Evolutionary conservation across 345 rosid genomes (phyloP).

Genomic region (Dimocarpus longan): DNA sequence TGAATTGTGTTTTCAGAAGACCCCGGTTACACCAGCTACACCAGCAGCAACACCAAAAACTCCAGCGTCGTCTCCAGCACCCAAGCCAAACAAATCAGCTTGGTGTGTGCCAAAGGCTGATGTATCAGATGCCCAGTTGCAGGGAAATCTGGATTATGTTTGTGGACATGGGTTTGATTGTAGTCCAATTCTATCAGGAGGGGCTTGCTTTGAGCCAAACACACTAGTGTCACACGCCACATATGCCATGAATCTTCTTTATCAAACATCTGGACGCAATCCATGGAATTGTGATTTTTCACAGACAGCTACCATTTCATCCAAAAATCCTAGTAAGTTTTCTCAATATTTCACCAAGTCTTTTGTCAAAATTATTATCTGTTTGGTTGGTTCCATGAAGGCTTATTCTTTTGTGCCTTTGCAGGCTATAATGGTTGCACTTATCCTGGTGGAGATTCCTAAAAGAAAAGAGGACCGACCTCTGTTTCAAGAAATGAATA

Average conservation of each 20-base stretch:
- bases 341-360: background rate
- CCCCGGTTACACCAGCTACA: background rate
- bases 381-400: background rate
- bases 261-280: conserved; percentile 50
- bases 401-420: background rate
- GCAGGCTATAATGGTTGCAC: conserved; percentile 45
- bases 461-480: conserved; percentile 6
- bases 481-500: background rate
- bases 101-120: conserved; percentile 78
- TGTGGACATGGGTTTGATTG: conserved; percentile 82
- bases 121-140: conserved; percentile 56
- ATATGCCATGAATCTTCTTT: conserved; percentile 86
- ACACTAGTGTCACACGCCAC: conserved; percentile 75
- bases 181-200: conserved; percentile 73
- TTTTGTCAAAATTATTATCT: background rate
- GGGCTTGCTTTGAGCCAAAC: conserved; percentile 82
- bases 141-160: conserved; percentile 75
- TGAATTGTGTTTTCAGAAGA: conserved; percentile 21
- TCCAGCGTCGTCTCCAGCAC: conserved; percentile 30
- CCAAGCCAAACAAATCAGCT: conserved; percentile 38
- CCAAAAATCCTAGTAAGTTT: conserved; percentile 76
- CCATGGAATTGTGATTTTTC: conserved; percentile 72
- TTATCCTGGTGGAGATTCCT: conserved; percentile 41
- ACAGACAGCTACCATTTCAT: conserved; percentile 53
- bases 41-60: conserved; percentile 33